Base-by-base conservation (phyloP, 352 stramenopile species). In the Pythium pectinolyticum region DNA sequence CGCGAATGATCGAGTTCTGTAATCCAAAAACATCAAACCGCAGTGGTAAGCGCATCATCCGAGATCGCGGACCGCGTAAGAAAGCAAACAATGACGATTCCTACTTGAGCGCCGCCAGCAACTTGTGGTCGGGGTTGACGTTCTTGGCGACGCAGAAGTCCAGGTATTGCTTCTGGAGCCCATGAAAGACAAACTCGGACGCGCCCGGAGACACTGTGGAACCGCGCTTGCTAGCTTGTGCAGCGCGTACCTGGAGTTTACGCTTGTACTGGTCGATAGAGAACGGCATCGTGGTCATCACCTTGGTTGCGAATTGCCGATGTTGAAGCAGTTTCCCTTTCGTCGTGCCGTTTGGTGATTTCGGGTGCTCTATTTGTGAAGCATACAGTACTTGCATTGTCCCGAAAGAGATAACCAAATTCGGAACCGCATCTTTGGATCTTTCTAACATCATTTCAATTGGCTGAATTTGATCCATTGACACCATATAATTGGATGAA, bases 221-320 rank as follows among this genome's bases (percentile, higher is more conserved):
- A 1, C 50, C 45, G 17, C 39, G 46, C 30, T 27, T 63, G 28
- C 37, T 30, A 8, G 30, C 31, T 20, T 65, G 70, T 0, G 67
- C 73, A 12, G 77, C 75, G 25, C 70, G 47, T 34, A 85, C 76
- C 48, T 81, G 76, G 41, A 87, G 77, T 55, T 80, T 79, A 43
- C 69, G 74, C 63, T 81, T 82, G 70, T 83, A 87, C 37, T 75
- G 65, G 9, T 88, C 77, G 53, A 90, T 86, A 4, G 79, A 86
- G 64, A 89, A 75, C 41, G 66, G 11, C 25, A 70, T 72, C 9
- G 27, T 56, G 15, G 7, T 3, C 24, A 14, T 24, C 39, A 10
- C 17, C 3, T 15, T 45, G 39, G 5, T n/a, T 45, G 5, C 7
- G 40, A 47, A 20, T 20, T 15, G 31, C 22, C 37, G 25, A 51